Conservation (phyloP, 2,329 filamentous ascomycete species). For the Plectosphaerella sp. region DNA sequence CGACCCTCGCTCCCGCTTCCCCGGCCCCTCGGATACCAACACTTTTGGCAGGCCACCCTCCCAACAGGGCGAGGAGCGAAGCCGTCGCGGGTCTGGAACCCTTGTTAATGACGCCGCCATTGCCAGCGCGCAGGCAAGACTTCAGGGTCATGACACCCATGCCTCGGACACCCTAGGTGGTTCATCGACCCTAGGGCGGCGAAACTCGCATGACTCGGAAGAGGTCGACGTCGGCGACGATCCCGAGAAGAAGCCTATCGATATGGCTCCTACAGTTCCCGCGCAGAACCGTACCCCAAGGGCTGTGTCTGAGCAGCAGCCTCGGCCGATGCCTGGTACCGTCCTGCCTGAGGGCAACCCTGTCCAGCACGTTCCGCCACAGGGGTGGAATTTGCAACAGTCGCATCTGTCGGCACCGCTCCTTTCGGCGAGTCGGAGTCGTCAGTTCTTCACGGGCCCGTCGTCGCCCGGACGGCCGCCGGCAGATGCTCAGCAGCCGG, state of each 20-base stretch:
- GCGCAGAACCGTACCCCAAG: not conserved
- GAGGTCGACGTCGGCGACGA: slow-evolving; percentile 2
- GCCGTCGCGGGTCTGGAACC: not conserved
- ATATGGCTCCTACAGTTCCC: not conserved
- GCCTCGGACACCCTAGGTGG: not conserved
- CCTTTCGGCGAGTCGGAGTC: slow-evolving; percentile 15
- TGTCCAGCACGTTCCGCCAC: slow-evolving; percentile 34
- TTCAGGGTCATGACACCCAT: not conserved
- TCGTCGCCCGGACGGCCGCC: slow-evolving; percentile 28
- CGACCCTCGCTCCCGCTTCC: not conserved
- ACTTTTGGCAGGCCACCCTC: not conserved
- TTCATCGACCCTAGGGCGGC: not conserved
- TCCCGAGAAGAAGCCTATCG: slow-evolving; percentile 1
- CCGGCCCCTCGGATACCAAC: slow-evolving; percentile 1
- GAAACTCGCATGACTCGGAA: not conserved
- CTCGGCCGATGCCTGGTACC: not conserved
- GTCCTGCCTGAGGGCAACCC: slow-evolving; percentile 22
- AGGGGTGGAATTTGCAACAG: slow-evolving; percentile 52
- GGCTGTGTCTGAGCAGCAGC: too few species aligned
- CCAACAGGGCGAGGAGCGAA: not conserved
- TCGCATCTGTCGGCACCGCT: slow-evolving; percentile 50
- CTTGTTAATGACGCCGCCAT: not conserved
- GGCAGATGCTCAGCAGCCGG: slow-evolving; percentile 16
- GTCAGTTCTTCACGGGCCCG: slow-evolving; percentile 4
- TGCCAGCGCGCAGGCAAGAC: not conserved